Percentiles rank a stretch among this genome's conserved stretches.
Evolutionary conservation across 192 early-diverging fungal genomes (phyloP).

Genomic region (Coemansia sp.): DNA sequence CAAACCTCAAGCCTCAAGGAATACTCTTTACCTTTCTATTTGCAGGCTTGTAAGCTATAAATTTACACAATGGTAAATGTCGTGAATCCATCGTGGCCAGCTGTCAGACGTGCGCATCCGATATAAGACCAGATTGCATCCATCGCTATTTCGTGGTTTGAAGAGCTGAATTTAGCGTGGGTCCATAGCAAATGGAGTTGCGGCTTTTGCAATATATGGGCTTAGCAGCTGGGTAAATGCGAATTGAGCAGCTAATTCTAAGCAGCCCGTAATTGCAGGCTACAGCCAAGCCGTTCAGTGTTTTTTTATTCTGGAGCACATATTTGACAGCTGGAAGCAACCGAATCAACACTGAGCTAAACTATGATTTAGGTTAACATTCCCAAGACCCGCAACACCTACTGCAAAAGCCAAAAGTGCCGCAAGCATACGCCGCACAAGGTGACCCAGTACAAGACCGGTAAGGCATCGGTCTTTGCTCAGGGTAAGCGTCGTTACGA

Average conservation of each 20-base stretch:
- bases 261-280: too few species aligned
- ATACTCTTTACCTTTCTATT: slow-evolving; percentile 30
- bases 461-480: slow-evolving; percentile 98
- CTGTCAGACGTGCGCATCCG: slow-evolving; percentile 2
- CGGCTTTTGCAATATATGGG: too few species aligned
- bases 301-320: too few species aligned
- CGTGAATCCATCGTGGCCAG: slow-evolving; percentile 18
- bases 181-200: too few species aligned
- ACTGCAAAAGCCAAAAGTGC: slow-evolving; percentile 97
- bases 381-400: slow-evolving; percentile 99
- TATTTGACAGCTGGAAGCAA: not conserved
- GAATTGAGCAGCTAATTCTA: too few species aligned
- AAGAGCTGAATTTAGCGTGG: too few species aligned
- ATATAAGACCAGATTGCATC: not conserved
- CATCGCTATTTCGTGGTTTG: too few species aligned
- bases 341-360: slow-evolving; percentile 8
- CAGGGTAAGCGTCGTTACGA: slow-evolving; percentile 99
- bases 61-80: slow-evolving; percentile 35
- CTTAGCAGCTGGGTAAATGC: too few species aligned
- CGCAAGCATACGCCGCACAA: slow-evolving; percentile 99
- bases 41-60: slow-evolving; percentile 24
- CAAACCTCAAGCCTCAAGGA: not conserved
- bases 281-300: not conserved
- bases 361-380: slow-evolving; percentile 79
- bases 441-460: slow-evolving; percentile 99